A percentile compares a stretch with the other conserved stretches of the same genome.
phyloP scores from a whole-genome alignment of 768 basidiomycete species.

The Termitomyces sp. region DNA sequence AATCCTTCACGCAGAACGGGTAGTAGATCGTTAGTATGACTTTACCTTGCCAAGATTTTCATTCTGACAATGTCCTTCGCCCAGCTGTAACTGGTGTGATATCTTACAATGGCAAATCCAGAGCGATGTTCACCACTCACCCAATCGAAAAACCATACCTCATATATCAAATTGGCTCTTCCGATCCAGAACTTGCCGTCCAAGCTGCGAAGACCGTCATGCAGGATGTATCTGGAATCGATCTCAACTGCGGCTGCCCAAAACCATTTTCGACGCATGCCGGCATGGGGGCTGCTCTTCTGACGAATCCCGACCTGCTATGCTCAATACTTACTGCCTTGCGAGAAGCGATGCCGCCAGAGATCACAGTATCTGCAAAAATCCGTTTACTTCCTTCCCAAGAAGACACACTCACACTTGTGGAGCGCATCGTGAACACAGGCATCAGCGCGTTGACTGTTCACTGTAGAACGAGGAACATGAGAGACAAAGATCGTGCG shows the following conservation, averaged over 20 bases:
- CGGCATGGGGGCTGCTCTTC: conserved; percentile 96
- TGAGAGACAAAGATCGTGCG: conserved; percentile 82
- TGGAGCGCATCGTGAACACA: conserved; percentile 80
- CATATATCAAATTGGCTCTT: conserved; percentile 93
- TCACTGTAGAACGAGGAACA: conserved; percentile 90
- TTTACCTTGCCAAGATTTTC: conserved; percentile 5
- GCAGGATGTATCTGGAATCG: conserved; percentile 89
- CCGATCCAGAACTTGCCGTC: conserved; percentile 87
- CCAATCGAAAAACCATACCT: conserved; percentile 93
- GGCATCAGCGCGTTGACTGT: conserved; percentile 90
- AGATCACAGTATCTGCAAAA: conserved; percentile 90
- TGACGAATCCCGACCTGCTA: conserved; percentile 87
- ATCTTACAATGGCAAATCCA: conserved; percentile 78
- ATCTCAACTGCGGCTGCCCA: conserved; percentile 97
- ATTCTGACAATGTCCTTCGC: background rate
- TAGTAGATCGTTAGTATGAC: conserved; percentile 72
- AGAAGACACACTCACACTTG: conserved; percentile 86
- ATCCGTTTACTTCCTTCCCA: conserved; percentile 86
- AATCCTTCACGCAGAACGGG: conserved; percentile 78
- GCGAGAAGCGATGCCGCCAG: conserved; percentile 63
- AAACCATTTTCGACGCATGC: conserved; percentile 92
- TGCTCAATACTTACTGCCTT: conserved; percentile 85
- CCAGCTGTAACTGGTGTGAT: conserved; percentile 83
- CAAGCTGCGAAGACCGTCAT: conserved; percentile 85
- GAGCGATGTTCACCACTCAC: conserved; percentile 89